Base-by-base conservation (phyloP, 768 basidiomycete genomes). In the Boletus tylopilopsis region DNA sequence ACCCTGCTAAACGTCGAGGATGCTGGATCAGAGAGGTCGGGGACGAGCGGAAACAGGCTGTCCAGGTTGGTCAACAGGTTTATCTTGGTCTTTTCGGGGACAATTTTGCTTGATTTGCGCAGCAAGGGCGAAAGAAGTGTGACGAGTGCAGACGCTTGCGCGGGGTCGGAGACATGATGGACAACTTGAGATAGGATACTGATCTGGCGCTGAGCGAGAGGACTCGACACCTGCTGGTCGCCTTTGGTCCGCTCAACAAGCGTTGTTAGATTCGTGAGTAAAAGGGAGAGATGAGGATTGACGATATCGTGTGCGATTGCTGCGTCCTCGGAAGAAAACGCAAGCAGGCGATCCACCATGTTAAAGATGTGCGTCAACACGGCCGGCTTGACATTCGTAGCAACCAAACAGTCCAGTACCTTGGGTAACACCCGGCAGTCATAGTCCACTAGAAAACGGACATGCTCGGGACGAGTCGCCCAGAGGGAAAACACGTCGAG, bases 41-140 rank as follows among this genome's bases (percentile, higher is more conserved):
- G 76, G 24, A 92, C 76, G 51, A 90, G 73, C 18, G 78, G 75
- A 57, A 93, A 76, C 42, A 88, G 75, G 47, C 76, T 80, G 50
- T 71, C 76, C 41, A 87, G 70, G 56, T 90, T 89, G 58, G 74
- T 81, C 44, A 97, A 73, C 47, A 97, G 67, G 62, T 94, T 81
- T 33, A 81, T 73, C 72, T 98, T 97, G 65, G 86, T 76, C 66
- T 85, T 90, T 70, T 99, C 96, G 0, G 88, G 78, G 0, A 96
- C 80, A 4, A 84, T 64, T 63, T 84, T 90, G 21, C 77, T 66
- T 3, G 92, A 84, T 56, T 84, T 86, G 41, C 86, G 84, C 13
- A 98, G 74, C 23, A 96, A 74, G 1, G 94, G 94, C 0, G 79
- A 70, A 61, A 97, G 85, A 4, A 97, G 74, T 0, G 71, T 61